Evolutionary conservation across 1,284 basidiomycete genomes (phyloP).

Genomic region (Pseudozyma sp.): DNA sequence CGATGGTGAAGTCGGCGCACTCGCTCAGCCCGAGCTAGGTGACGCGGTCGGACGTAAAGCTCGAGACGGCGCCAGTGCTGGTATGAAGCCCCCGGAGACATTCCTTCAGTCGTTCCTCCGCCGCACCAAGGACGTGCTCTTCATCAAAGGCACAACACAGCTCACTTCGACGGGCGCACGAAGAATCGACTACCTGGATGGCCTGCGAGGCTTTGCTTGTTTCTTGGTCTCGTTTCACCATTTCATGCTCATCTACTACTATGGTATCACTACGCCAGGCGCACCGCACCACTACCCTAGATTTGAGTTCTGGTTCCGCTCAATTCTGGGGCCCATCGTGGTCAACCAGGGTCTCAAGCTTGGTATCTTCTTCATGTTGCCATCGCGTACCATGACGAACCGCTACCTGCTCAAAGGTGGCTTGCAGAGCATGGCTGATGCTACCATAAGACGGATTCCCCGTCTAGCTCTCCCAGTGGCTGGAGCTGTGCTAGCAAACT

Average conservation of each 20-base stretch:
- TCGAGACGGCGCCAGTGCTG: constrained; percentile 27
- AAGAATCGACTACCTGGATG: constrained; percentile 62
- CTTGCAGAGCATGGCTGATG: constrained; percentile 55
- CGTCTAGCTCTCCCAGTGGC: constrained; percentile 58
- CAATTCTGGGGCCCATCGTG: constrained; percentile 50
- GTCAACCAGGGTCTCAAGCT: constrained; percentile 59
- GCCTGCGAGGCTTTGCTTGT: constrained; percentile 62
- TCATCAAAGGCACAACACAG: constrained; percentile 50
- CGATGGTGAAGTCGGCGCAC: constrained; percentile 48
- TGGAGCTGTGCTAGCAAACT: constrained; percentile 59
- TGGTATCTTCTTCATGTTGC: constrained; percentile 62
- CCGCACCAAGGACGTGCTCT: constrained; percentile 38
- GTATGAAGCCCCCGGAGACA: constrained; percentile 41
- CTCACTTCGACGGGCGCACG: constrained; percentile 54
- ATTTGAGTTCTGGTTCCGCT: constrained; percentile 59
- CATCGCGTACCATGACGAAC: constrained; percentile 60
- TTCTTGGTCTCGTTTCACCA: constrained; percentile 64
- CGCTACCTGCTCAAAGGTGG: constrained; percentile 60
- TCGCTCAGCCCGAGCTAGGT: constrained; percentile 49
- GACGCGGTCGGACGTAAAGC: constrained; percentile 43
- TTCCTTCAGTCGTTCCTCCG: constrained; percentile 22
- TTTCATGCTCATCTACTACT: constrained; percentile 64
- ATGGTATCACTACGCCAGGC: constrained; percentile 42
- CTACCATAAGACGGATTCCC: constrained; percentile 57
- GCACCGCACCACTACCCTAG: constrained; percentile 52